Evolutionary conservation across 1,284 basidiomycete species (phyloP).

Genomic region (Taiwanofungus camphoratus): DNA sequence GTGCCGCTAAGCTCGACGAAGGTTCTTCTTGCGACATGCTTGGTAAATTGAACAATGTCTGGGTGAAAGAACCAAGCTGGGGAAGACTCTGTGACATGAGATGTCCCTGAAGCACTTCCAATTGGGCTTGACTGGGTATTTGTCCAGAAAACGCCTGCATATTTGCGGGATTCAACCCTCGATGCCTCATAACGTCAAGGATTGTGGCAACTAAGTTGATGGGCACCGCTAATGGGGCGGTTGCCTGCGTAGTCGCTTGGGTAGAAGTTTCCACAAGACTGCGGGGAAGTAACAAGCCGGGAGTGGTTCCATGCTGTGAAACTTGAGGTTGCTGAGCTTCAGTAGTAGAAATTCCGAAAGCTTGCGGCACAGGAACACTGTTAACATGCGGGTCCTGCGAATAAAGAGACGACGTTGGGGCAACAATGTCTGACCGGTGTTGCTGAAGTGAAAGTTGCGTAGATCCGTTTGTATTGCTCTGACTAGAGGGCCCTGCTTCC

Average conservation of each 20-base stretch:
- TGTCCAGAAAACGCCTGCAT: neutral
- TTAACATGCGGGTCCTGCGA: no score
- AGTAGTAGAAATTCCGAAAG: no score
- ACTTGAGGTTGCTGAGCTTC: no score
- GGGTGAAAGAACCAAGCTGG: neutral
- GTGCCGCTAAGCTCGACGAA: conserved; percentile 1
- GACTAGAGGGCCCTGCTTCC: conserved; percentile 20
- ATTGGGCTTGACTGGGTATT: neutral
- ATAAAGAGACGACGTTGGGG: no score
- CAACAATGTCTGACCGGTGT: no score
- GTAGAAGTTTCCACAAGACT: no score
- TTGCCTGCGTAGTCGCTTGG: neutral
- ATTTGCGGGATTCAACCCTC: neutral
- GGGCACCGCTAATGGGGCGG: no score
- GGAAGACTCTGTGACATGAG: neutral
- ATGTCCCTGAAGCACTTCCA: neutral
- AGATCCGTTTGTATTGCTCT: no score
- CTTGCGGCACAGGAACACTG: no score
- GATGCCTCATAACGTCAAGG: neutral
- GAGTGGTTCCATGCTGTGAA: no score
- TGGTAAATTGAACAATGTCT: neutral
- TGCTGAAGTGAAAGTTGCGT: no score
- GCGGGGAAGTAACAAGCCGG: no score
- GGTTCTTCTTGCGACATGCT: neutral
- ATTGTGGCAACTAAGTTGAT: neutral